Conservation (phyloP, 169 alveolate genomes). For the Babesia ovata region DNA sequence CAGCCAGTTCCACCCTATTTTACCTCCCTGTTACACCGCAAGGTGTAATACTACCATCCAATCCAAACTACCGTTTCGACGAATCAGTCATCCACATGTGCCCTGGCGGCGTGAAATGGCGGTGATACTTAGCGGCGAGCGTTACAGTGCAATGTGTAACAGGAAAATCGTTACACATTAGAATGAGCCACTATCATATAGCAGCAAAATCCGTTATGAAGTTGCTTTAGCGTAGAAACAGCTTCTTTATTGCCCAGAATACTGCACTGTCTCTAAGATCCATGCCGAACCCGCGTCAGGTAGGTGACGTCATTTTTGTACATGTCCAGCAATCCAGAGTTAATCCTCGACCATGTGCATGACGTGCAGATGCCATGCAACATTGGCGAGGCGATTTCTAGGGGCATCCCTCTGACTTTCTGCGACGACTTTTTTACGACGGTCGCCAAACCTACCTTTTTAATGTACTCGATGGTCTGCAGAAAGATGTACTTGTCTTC, state of each 20-base stretch:
- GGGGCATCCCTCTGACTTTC: conserved; percentile 60
- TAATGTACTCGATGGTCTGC: conserved; percentile 86
- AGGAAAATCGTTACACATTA: no score
- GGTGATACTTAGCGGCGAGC: no score
- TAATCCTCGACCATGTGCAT: conserved; percentile 70
- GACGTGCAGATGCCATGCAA: conserved; percentile 89
- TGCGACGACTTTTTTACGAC: neutral
- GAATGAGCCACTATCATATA: no score
- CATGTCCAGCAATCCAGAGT: conserved; percentile 52
- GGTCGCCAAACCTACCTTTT: conserved; percentile 73
- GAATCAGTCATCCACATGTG: no score
- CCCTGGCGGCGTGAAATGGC: no score
- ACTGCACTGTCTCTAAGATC: neutral
- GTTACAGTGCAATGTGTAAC: no score
- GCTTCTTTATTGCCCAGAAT: neutral
- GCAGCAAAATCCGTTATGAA: neutral
- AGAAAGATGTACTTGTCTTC: conserved; percentile 84
- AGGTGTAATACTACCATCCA: no score
- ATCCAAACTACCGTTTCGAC: no score
- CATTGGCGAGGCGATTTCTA: conserved; percentile 90
- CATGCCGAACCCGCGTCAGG: neutral
- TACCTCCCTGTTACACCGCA: no score
- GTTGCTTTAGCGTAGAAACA: neutral
- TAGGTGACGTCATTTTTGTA: conserved; percentile 47
- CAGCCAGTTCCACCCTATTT: no score